phyloP scores from a whole-genome alignment of 257 asterid genomes.

The Datura wrightii region DNA sequence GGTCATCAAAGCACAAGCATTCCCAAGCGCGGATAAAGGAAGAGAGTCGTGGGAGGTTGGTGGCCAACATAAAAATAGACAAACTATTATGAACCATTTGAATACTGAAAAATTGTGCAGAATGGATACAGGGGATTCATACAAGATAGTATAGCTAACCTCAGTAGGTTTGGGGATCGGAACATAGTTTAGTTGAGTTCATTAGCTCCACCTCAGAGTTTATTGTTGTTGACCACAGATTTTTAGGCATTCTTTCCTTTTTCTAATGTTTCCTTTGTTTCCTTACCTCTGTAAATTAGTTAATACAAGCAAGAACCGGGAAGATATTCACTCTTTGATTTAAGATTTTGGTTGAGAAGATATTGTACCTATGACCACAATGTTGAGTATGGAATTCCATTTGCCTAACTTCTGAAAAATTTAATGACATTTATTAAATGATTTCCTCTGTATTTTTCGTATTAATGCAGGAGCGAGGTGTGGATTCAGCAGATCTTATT shows the following conservation, averaged over 20 bases:
- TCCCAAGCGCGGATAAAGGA: background rate
- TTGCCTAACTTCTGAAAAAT: background rate
- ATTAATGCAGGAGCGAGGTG: constrained; percentile 80
- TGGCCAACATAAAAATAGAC: background rate
- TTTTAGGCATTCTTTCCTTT: constrained; percentile 28
- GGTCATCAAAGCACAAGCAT: background rate
- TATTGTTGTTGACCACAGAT: constrained; percentile 2
- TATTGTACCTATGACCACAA: background rate
- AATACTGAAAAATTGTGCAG: background rate
- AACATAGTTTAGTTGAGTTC: background rate
- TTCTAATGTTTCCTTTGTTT: constrained; percentile 23
- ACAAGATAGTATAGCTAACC: background rate
- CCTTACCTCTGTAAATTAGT: constrained; percentile 5
- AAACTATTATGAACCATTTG: constrained; percentile 4
- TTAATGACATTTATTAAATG: background rate
- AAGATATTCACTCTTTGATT: constrained; percentile 24
- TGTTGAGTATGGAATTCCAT: background rate
- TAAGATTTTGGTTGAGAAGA: constrained; percentile 14
- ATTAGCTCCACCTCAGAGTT: background rate
- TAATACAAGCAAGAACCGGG: constrained; percentile 16
- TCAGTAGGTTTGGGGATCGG: background rate
- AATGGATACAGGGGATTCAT: background rate
- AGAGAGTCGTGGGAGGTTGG: background rate
- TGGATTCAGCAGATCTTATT: constrained; percentile 93
- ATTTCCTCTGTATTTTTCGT: background rate